A percentile compares a stretch with the other conserved stretches of the same genome.
phyloP scores from a whole-genome alignment of 495 filamentous ascomycete genomes.

The Annulohypoxylon moriforme region DNA sequence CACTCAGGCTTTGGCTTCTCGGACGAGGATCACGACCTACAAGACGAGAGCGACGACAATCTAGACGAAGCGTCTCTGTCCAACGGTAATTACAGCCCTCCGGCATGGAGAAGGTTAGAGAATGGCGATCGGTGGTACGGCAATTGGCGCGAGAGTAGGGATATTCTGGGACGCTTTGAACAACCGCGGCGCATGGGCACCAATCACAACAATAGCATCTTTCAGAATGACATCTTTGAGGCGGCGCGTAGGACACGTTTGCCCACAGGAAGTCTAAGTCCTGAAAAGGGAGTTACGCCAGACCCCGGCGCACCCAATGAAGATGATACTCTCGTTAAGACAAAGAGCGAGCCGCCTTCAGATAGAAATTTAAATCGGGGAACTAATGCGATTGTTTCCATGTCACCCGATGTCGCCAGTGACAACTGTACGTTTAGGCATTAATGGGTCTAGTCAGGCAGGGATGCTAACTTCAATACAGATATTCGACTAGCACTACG shows the following conservation, averaged over 20 bases:
- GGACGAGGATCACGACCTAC: slow-evolving; percentile 58
- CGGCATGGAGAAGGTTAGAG: slow-evolving; percentile 65
- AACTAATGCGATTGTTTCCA: slow-evolving; percentile 46
- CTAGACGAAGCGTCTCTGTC: slow-evolving; percentile 54
- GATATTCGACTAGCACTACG: slow-evolving; percentile 88
- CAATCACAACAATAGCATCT: slow-evolving; percentile 45
- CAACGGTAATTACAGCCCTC: slow-evolving; percentile 66
- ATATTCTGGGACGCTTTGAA: slow-evolving; percentile 47
- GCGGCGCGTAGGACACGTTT: slow-evolving; percentile 62
- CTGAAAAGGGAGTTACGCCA: slow-evolving; percentile 62
- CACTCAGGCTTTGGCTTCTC: slow-evolving; percentile 80
- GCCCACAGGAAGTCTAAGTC: slow-evolving; percentile 62
- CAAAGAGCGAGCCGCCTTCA: slow-evolving; percentile 43
- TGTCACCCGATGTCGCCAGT: slow-evolving; percentile 25
- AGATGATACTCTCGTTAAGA: slow-evolving; percentile 48
- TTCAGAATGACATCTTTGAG: slow-evolving; percentile 56
- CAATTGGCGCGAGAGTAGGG: slow-evolving; percentile 61
- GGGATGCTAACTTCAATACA: slow-evolving; percentile 53
- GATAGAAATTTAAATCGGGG: slow-evolving; percentile 22
- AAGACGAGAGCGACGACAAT: slow-evolving; percentile 64
- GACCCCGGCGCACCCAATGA: slow-evolving; percentile 54
- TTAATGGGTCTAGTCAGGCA: background rate
- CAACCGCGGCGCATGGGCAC: slow-evolving; percentile 47
- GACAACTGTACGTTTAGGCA: slow-evolving; percentile 53
- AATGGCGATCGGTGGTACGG: slow-evolving; percentile 66